phyloP scores from a whole-genome alignment of 257 asterid genomes.

The Jacaranda copaia region DNA sequence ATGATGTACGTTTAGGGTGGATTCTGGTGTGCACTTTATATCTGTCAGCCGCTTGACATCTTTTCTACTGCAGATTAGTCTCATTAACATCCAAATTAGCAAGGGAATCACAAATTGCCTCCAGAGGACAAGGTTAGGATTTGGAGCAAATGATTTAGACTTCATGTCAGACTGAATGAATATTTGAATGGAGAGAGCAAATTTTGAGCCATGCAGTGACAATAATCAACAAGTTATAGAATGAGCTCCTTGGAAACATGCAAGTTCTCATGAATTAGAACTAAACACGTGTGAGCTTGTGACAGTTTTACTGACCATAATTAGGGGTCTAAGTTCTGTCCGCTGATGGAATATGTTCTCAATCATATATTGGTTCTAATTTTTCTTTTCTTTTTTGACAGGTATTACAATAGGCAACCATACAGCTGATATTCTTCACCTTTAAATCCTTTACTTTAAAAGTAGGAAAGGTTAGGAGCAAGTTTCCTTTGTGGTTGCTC shows the following conservation, averaged over 20 bases:
- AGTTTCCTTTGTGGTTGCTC: background rate
- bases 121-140: background rate
- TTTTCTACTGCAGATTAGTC: too few relatives aligned
- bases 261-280: background rate
- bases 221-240: background rate
- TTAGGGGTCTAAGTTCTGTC: background rate
- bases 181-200: background rate
- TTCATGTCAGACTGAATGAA: background rate
- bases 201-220: background rate
- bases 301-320: background rate
- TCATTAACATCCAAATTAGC: too few relatives aligned
- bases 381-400: background rate
- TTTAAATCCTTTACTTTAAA: background rate
- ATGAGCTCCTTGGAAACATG: background rate
- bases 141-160: background rate
- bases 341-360: background rate
- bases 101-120: too few relatives aligned
- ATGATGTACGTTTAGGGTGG: too few relatives aligned
- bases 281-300: background rate
- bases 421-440: background rate
- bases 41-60: too few relatives aligned
- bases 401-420: background rate
- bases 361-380: background rate
- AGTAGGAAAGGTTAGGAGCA: background rate
- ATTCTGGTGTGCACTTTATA: too few relatives aligned